phyloP scores from a whole-genome alignment of 2,329 filamentous ascomycete species.

The Botrytis deweyae region DNA sequence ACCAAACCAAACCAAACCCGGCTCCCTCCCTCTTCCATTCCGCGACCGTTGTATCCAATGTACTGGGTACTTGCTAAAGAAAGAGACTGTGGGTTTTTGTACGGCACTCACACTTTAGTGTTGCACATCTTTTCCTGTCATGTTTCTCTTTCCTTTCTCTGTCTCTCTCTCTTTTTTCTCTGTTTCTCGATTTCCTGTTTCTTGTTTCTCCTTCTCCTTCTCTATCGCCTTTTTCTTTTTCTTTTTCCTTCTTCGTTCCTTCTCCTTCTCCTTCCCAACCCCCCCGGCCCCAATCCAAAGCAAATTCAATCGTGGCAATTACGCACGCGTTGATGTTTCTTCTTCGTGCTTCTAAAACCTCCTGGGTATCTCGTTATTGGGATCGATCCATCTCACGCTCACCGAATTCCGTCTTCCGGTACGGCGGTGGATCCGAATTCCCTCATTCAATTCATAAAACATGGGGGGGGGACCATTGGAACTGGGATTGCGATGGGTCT shows the following conservation, averaged over 20 bases:
- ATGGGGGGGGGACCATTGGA: not conserved
- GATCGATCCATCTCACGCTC: not conserved
- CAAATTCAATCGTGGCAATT: not conserved
- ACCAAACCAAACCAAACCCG: not conserved
- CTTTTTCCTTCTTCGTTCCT: not conserved
- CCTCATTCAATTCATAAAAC: not conserved
- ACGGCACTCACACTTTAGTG: not conserved
- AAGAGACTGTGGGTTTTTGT: not conserved
- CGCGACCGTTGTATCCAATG: slow-evolving; percentile 3
- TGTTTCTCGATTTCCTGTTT: too few species aligned
- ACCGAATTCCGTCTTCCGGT: not conserved
- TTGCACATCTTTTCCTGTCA: not conserved
- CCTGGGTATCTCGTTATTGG: not conserved
- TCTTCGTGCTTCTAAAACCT: not conserved
- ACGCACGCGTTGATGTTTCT: not conserved
- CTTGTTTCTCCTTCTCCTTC: too few species aligned
- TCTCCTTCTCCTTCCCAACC: not conserved
- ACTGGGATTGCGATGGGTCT: not conserved
- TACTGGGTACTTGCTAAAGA: not conserved
- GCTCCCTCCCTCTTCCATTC: not conserved
- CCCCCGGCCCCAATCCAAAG: not conserved
- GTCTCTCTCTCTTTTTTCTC: not conserved
- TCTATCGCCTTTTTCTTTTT: not conserved
- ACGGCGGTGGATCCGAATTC: not conserved
- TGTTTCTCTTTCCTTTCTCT: not conserved